Percentiles rank a stretch among this genome's conserved stretches.
phyloP scores from a whole-genome alignment of 345 rosid species.

The Syzygium grande region DNA sequence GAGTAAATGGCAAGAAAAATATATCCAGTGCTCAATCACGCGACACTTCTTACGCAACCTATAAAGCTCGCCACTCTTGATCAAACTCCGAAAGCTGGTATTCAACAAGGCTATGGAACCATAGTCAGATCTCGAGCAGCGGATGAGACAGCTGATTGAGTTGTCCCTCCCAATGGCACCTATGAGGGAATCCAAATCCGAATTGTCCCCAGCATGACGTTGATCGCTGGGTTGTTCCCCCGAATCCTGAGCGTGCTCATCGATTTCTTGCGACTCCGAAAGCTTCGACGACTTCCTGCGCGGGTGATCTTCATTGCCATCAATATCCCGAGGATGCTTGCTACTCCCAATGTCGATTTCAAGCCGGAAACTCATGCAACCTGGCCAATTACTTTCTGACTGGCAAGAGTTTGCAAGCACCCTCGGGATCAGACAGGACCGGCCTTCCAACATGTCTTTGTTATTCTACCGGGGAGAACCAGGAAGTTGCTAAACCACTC shows the following conservation, averaged over 20 bases:
- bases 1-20: slow-evolving; percentile 72
- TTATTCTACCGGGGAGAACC: not conserved
- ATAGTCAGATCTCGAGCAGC: slow-evolving; percentile 78
- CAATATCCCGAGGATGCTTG: slow-evolving; percentile 43
- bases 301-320: slow-evolving; percentile 17
- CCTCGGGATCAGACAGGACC: slow-evolving; percentile 45
- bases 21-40: slow-evolving; percentile 82
- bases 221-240: slow-evolving; percentile 7
- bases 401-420: slow-evolving; percentile 64
- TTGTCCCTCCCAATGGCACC: slow-evolving; percentile 69
- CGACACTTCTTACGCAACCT: slow-evolving; percentile 43
- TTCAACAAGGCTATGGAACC: slow-evolving; percentile 69
- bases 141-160: slow-evolving; percentile 61
- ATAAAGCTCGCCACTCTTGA: slow-evolving; percentile 69
- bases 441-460: slow-evolving; percentile 69
- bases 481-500: not conserved
- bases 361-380: slow-evolving; percentile 36
- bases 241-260: not conserved
- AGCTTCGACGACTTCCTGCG: slow-evolving; percentile 10
- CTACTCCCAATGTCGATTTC: slow-evolving; percentile 19
- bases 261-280: not conserved
- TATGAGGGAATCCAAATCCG: slow-evolving; percentile 56
- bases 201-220: slow-evolving; percentile 31
- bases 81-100: slow-evolving; percentile 50
- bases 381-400: slow-evolving; percentile 43